These are phyloP conservation scores for Acanthamoeba healyi DNA, from an alignment of 208 protist species.

Conservation along the genomic window DNA sequence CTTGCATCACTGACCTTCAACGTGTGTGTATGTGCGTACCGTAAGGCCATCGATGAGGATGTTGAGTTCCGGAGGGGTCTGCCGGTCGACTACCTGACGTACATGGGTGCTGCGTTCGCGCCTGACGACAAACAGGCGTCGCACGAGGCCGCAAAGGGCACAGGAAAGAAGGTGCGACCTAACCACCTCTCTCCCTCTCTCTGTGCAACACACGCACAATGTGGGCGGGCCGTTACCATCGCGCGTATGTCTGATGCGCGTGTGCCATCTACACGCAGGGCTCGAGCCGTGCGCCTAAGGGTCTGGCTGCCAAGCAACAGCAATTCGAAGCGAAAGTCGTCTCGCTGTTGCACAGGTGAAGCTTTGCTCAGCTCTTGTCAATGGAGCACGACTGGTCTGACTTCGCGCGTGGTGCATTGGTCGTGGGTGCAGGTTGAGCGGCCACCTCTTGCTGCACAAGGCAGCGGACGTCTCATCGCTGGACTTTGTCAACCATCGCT, in stretches of 20 bases:
- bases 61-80: slow-evolving; percentile 82
- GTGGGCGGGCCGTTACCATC: too few relatives aligned
- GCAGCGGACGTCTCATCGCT: slow-evolving; percentile 42
- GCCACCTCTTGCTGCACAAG: slow-evolving; percentile 49
- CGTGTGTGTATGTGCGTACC: neutral
- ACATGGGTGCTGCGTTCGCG: slow-evolving; percentile 29
- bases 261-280: too few relatives aligned
- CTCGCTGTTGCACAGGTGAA: neutral
- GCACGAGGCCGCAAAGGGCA: neutral
- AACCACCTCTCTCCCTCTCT: neutral
- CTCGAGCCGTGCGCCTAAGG: neutral
- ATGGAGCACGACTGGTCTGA: neutral
- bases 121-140: neutral
- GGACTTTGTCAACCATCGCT: slow-evolving; percentile 39
- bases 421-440: neutral
- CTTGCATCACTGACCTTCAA: neutral
- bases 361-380: too few relatives aligned
- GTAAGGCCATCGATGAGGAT: slow-evolving; percentile 81
- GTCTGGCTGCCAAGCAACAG: slow-evolving; percentile 7
- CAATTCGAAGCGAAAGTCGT: slow-evolving; percentile 1
- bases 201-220: too few relatives aligned
- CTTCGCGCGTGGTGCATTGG: neutral
- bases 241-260: too few relatives aligned
- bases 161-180: neutral
- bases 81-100: slow-evolving; percentile 57